Conservation (phyloP, 2,329 filamentous ascomycete species). For the Claviceps lovelessii region DNA sequence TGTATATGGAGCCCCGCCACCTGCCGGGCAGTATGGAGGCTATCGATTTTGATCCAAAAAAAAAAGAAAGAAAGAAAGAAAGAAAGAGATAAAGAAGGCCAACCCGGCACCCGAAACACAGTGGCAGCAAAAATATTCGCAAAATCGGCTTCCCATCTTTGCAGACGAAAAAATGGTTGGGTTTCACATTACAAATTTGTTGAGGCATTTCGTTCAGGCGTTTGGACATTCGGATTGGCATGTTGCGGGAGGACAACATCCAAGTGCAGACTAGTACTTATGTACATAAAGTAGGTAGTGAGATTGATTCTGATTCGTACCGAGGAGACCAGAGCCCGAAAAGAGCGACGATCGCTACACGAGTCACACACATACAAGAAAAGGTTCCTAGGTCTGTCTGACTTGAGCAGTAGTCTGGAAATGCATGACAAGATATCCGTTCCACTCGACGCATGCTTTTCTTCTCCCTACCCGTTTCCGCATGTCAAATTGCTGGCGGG, state of each 20-base stretch:
- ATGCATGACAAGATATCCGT: neutral
- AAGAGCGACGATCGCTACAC: neutral
- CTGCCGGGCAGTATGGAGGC: conserved; percentile 22
- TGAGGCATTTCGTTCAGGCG: conserved; percentile 12
- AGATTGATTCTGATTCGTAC: neutral
- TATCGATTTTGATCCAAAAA: conserved; percentile 17
- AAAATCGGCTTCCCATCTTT: neutral
- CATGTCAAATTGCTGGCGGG: neutral
- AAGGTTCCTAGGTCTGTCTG: neutral
- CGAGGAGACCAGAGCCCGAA: neutral
- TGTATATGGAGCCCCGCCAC: conserved; percentile 17
- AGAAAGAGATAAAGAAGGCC: too few relatives aligned
- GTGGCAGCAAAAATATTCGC: neutral
- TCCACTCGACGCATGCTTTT: neutral
- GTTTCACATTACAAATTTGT: conserved; percentile 1
- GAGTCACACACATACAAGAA: neutral
- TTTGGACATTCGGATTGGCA: conserved; percentile 8
- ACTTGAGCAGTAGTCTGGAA: neutral
- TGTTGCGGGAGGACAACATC: neutral
- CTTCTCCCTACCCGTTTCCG: neutral
- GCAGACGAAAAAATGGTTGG: neutral
- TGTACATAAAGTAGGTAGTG: neutral
- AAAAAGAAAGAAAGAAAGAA: too few relatives aligned
- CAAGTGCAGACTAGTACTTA: neutral
- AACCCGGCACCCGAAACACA: neutral